phyloP scores from a whole-genome alignment of 495 filamentous ascomycete species.

The Bathelium albidoporum region DNA sequence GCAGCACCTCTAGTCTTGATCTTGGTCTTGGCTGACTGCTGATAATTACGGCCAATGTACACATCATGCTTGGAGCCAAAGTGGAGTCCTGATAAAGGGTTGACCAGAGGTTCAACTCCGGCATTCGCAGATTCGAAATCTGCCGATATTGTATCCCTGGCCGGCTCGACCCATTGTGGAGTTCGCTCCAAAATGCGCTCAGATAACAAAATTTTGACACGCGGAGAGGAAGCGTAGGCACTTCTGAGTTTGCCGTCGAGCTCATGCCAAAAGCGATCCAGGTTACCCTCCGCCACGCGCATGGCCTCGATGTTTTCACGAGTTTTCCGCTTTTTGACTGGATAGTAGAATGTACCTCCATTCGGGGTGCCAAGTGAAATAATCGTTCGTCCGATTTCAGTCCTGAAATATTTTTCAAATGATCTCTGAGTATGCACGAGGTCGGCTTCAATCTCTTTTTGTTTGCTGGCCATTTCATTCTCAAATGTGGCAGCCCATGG shows the following conservation, averaged over 20 bases:
- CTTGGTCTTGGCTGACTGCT: slow-evolving; percentile 25
- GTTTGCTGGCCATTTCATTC: slow-evolving; percentile 9
- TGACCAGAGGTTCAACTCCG: slow-evolving; percentile 1
- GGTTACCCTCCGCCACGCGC: slow-evolving; percentile 35
- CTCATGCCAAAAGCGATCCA: slow-evolving; percentile 42
- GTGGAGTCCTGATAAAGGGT: slow-evolving; percentile 19
- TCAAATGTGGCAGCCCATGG: slow-evolving; percentile 40
- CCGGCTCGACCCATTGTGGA: slow-evolving; percentile 38
- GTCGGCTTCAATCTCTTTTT: slow-evolving; percentile 26
- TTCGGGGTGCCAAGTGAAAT: slow-evolving; percentile 23
- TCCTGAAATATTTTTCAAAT: not conserved
- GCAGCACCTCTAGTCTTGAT: slow-evolving; percentile 35
- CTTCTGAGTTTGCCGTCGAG: slow-evolving; percentile 8
- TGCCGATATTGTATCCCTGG: slow-evolving; percentile 9
- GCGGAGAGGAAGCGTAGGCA: not conserved
- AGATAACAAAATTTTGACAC: slow-evolving; percentile 17
- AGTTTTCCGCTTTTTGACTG: slow-evolving; percentile 38
- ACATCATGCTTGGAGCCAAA: slow-evolving; percentile 20
- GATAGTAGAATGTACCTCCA: slow-evolving; percentile 37
- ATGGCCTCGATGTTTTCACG: slow-evolving; percentile 36
- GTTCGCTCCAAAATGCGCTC: slow-evolving; percentile 36
- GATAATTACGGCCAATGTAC: slow-evolving; percentile 10
- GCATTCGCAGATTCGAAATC: not conserved
- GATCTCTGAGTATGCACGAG: slow-evolving; percentile 11
- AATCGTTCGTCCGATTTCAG: not conserved